phyloP scores from a whole-genome alignment of 2,329 filamentous ascomycete species.

The Neopestalotiopsis clavispora region DNA sequence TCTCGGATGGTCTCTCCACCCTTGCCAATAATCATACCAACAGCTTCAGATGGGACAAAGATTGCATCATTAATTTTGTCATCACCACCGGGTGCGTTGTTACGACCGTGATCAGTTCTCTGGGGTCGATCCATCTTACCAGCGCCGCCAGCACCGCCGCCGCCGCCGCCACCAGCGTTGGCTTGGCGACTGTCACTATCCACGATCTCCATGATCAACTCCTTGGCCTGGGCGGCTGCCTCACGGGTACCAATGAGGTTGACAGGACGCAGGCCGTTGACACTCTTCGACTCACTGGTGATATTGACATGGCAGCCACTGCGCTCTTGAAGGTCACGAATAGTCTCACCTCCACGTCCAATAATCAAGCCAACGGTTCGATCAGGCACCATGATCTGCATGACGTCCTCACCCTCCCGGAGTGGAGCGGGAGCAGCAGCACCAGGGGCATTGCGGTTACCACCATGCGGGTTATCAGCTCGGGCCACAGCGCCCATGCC shows the following conservation, averaged over 20 bases:
- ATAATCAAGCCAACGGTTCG: slow-evolving; percentile 92
- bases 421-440: slow-evolving; percentile 45
- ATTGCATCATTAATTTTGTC: slow-evolving; percentile 85
- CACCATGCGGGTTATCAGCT: slow-evolving; percentile 39
- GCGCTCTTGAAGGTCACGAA: slow-evolving; percentile 87
- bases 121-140: slow-evolving; percentile 32
- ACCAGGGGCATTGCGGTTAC: slow-evolving; percentile 27
- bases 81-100: slow-evolving; percentile 43
- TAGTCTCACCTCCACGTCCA: slow-evolving; percentile 91
- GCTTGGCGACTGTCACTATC: slow-evolving; percentile 79
- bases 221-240: slow-evolving; percentile 79
- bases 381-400: slow-evolving; percentile 94
- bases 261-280: slow-evolving; percentile 87
- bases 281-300: slow-evolving; percentile 88
- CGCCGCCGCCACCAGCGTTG: slow-evolving; percentile 37
- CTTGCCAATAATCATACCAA: slow-evolving; percentile 97
- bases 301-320: slow-evolving; percentile 97
- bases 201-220: slow-evolving; percentile 91
- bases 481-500: slow-evolving; percentile 60
- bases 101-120: slow-evolving; percentile 45
- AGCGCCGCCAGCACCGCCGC: slow-evolving; percentile 30
- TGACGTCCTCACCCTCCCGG: slow-evolving; percentile 81
- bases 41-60: slow-evolving; percentile 85
- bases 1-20: slow-evolving; percentile 93
- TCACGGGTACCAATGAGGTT: slow-evolving; percentile 83